phyloP scores from a whole-genome alignment of 2,329 filamentous ascomycete species.

The Plectosphaerella plurivora region DNA sequence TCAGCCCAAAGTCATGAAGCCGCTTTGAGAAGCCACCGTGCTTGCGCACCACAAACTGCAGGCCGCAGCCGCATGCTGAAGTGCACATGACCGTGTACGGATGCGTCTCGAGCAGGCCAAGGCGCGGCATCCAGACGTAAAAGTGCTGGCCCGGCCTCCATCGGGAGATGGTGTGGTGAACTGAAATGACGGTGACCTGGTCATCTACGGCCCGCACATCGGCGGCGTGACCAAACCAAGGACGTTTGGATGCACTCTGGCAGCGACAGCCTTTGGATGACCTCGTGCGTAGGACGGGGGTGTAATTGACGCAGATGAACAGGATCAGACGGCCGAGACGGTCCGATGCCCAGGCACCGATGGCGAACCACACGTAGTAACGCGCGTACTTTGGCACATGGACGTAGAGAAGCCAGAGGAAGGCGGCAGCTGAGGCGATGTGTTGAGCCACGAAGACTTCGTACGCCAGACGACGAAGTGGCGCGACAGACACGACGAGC shows the following conservation, averaged over 20 bases:
- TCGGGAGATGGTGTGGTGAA: neutral
- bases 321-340: conserved; percentile 44
- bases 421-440: conserved; percentile 20
- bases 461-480: conserved; percentile 19
- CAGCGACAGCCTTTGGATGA: neutral
- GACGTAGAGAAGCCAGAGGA: conserved; percentile 58
- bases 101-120: conserved; percentile 51
- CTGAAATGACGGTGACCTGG: neutral
- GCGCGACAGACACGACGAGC: conserved; percentile 13
- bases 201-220: neutral
- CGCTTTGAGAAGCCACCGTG: conserved; percentile 54
- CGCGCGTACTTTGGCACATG: conserved; percentile 57
- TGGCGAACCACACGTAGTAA: conserved; percentile 63
- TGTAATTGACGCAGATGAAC: conserved; percentile 29
- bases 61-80: conserved; percentile 50
- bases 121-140: conserved; percentile 22
- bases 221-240: neutral
- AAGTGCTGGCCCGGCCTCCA: conserved; percentile 20
- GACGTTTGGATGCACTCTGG: neutral
- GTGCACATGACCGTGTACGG: conserved; percentile 59
- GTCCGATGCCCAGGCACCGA: conserved; percentile 59
- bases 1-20: conserved; percentile 28
- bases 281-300: neutral
- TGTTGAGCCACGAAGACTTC: conserved; percentile 23
- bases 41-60: conserved; percentile 53